These are phyloP conservation scores for Nothophytophthora sp. DNA, from an alignment of 352 stramenopile genomes.

Conservation along the genomic window DNA sequence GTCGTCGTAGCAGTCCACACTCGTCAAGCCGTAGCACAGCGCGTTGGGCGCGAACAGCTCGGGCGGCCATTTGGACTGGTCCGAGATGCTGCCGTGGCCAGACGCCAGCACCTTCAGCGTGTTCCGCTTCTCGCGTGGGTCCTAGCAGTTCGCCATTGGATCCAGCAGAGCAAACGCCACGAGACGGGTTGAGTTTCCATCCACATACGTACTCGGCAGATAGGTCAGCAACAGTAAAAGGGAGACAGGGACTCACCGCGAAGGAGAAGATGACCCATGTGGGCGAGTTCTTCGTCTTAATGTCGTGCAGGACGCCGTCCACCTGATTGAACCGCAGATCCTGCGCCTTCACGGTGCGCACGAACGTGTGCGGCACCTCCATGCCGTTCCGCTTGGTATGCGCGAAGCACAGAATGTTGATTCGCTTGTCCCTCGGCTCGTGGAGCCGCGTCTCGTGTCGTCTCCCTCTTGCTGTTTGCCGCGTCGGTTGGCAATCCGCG, in stretches of 20 bases:
- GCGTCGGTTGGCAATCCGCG: too few species aligned
- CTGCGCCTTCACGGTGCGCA: slow-evolving; percentile 81
- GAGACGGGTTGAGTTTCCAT: not conserved
- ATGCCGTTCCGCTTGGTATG: slow-evolving; percentile 44
- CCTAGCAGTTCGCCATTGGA: slow-evolving; percentile 32
- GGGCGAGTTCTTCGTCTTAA: slow-evolving; percentile 65
- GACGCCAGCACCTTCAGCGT: slow-evolving; percentile 75
- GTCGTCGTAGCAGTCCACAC: slow-evolving; percentile 68
- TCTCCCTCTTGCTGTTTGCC: not conserved
- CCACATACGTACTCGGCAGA: too few species aligned
- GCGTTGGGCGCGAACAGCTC: slow-evolving; percentile 80
- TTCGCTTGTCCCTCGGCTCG: slow-evolving; percentile 9
- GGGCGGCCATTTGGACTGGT: slow-evolving; percentile 67
- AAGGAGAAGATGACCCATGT: slow-evolving; percentile 80
- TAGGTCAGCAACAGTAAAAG: not conserved
- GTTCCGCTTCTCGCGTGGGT: slow-evolving; percentile 75
- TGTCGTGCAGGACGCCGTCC: slow-evolving; percentile 66
- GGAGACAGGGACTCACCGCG: slow-evolving; percentile 43
- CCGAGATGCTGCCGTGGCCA: slow-evolving; percentile 65
- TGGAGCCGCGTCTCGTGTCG: slow-evolving; percentile 7
- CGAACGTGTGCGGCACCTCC: slow-evolving; percentile 78
- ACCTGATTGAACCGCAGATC: slow-evolving; percentile 80
- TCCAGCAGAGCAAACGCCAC: not conserved
- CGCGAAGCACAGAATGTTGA: slow-evolving; percentile 43
- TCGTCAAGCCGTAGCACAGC: slow-evolving; percentile 83